A percentile compares a stretch with the other conserved stretches of the same genome.
Conservation (phyloP, 1,139 yeast species). For the Tardiomyces digboiensis region DNA sequence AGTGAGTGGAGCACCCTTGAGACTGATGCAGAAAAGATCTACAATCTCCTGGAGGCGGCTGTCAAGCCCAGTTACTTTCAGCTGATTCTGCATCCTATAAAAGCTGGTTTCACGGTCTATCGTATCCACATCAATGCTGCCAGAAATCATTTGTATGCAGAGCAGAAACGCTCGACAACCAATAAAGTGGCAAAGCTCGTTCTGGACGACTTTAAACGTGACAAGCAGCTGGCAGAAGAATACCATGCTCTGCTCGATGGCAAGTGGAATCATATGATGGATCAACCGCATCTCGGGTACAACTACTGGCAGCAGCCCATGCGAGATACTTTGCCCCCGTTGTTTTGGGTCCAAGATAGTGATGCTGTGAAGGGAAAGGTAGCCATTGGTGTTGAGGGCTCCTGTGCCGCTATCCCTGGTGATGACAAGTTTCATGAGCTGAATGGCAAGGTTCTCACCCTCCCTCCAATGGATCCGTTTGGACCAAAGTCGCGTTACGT, state of each 20-base stretch:
- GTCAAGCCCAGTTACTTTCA: constrained; percentile 8
- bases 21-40: not conserved
- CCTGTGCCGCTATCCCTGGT: constrained; percentile 11
- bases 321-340: constrained; percentile 12
- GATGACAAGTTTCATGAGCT: constrained; percentile 10
- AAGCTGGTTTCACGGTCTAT: constrained; percentile 10
- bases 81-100: constrained; percentile 11
- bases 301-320: constrained; percentile 13
- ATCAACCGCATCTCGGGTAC: constrained; percentile 12
- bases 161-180: constrained; percentile 10
- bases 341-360: constrained; percentile 7
- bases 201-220: constrained; percentile 7
- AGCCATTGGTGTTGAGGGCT: constrained; percentile 9
- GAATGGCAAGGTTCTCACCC: constrained; percentile 5
- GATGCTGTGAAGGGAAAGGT: constrained; percentile 8
- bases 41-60: constrained; percentile 2
- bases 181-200: constrained; percentile 8
- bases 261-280: constrained; percentile 15
- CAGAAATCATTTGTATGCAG: constrained; percentile 9
- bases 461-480: constrained; percentile 8
- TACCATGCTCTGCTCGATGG: constrained; percentile 11
- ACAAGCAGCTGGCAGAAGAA: constrained; percentile 7
- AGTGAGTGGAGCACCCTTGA: constrained; percentile 8
- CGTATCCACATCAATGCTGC: constrained; percentile 10
- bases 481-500: constrained; percentile 2